Evolutionary conservation across 2,329 filamentous ascomycete species (phyloP).

Genomic region (Penicillium sp.): DNA sequence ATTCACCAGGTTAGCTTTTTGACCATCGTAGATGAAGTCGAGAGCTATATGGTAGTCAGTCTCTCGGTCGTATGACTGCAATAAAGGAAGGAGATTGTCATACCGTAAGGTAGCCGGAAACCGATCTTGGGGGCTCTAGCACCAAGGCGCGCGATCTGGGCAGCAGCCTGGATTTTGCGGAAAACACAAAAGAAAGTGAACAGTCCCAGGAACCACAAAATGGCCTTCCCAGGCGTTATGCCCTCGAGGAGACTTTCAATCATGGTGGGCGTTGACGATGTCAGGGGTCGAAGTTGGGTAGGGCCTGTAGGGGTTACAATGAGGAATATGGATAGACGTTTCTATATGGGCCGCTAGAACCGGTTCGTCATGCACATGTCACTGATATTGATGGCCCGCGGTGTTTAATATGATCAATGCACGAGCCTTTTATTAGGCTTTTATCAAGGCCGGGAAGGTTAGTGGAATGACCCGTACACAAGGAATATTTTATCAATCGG

Average conservation of each 20-base stretch:
- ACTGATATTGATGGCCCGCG: not conserved
- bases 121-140: conserved; percentile 34
- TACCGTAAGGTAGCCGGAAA: conserved; percentile 40
- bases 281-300: not conserved
- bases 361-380: not conserved
- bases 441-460: not conserved
- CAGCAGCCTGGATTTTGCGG: conserved; percentile 30
- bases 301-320: not conserved
- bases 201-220: conserved; percentile 40
- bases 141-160: conserved; percentile 35
- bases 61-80: not conserved
- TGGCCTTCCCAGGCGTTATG: conserved; percentile 45
- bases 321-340: not conserved
- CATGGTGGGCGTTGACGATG: conserved; percentile 33
- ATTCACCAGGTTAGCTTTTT: conserved; percentile 56
- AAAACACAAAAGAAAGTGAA: conserved; percentile 41
- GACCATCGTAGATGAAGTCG: conserved; percentile 62
- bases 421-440: not conserved
- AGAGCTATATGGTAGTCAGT: conserved; percentile 53
- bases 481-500: conserved; percentile 5
- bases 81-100: not conserved
- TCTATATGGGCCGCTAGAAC: not conserved
- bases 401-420: not conserved
- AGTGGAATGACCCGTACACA: conserved; percentile 2
- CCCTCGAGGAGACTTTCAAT: conserved; percentile 51